Evolutionary conservation across 2,329 filamentous ascomycete genomes (phyloP), one percentile per base, ranked within the genome.

Genomic region (Cucurbitaria berberidis): DNA sequence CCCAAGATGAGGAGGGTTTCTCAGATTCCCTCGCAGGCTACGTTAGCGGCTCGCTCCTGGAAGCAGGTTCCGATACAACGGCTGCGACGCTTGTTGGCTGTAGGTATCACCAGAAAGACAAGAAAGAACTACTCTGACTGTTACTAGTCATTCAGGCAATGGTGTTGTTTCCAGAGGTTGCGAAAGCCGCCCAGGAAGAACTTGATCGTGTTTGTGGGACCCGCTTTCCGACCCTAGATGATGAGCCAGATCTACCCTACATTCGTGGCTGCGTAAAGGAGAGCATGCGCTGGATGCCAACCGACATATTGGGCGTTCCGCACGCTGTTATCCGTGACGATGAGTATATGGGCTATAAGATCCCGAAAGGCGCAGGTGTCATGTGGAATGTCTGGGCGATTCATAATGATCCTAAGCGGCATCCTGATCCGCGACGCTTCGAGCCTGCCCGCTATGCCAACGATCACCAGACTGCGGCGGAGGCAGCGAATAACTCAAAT

Each of bases 401-500:
- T 8, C 58, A 63, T 5, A 66, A 57, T 63, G 81, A 85, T 53
- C 70, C 75, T 1, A 58, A 69, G 1, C 72, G 78, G 2, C 73
- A 78, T 56, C 58, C 73, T 0, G 66, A 80, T 18, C 80, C 80
- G 0, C 62, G 72, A 2, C 57, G 45, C 2, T 83, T 82, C 57
- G 62, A 81, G 44, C 80, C 80, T 0, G 71, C 70, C 2, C 71
- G 79, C 2, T 80, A 62, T 47, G n/a, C 40, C 3, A 19, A 62
- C 15, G 64, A 70, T 32, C 11, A n/a, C 1, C 67, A 69, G 27
- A 64, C 66, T 2, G 61, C 71, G 4, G 71, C 66, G 10, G 73
- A 75, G 39, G 67, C 58, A 36, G 71, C 67, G 15, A 68, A 41
- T 0, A 72, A 78, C 19, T 55, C 74, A 0, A 59, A 69, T 30